Percentiles rank a stretch among this genome's conserved stretches.
These are phyloP conservation scores for Chalaropsis thielavioides DNA, from an alignment of 2,329 filamentous ascomycete genomes.

Conservation along the genomic window DNA sequence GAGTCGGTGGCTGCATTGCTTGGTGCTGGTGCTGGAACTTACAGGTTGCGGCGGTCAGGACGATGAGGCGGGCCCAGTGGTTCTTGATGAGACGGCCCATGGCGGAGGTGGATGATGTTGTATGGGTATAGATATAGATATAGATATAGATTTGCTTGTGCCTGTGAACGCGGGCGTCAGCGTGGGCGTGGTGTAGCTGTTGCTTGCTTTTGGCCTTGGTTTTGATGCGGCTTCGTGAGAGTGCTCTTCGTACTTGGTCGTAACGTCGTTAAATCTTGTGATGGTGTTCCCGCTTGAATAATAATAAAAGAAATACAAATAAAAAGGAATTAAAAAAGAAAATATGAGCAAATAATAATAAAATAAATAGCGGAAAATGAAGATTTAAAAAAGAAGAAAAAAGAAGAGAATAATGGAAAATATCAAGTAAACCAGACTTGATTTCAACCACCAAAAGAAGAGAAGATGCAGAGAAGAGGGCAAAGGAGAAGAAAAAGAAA, in stretches of 20 bases:
- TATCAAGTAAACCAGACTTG: slow-evolving; percentile 18
- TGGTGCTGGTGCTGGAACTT: slow-evolving; percentile 24
- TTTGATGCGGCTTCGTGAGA: neutral
- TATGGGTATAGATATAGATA: slow-evolving; percentile 9
- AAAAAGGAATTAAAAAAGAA: slow-evolving; percentile 1
- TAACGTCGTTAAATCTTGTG: slow-evolving; percentile 16
- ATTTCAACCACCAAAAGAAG: slow-evolving; percentile 13
- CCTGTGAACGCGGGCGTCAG: neutral
- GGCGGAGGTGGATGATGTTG: slow-evolving; percentile 20
- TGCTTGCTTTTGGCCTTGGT: neutral
- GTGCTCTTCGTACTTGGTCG: neutral
- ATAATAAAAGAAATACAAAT: neutral
- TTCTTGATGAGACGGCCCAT: slow-evolving; percentile 99
- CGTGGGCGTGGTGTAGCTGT: too few relatives aligned
- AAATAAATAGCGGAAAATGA: slow-evolving; percentile 15
- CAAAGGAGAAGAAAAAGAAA: slow-evolving; percentile 22
- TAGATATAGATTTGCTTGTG: neutral
- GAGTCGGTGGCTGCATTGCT: neutral
- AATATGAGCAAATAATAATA: slow-evolving; percentile 15
- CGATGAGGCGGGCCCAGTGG: slow-evolving; percentile 91
- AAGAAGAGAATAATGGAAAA: slow-evolving; percentile 16
- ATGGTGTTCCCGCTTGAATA: neutral
- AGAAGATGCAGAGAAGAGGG: slow-evolving; percentile 19
- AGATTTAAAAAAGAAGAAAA: neutral
- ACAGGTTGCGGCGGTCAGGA: slow-evolving; percentile 72